A percentile compares a stretch with the other conserved stretches of the same genome.
These are phyloP conservation scores for Conticribra weissflogii DNA, from an alignment of 108 stramenopile species.

Conservation along the genomic window DNA sequence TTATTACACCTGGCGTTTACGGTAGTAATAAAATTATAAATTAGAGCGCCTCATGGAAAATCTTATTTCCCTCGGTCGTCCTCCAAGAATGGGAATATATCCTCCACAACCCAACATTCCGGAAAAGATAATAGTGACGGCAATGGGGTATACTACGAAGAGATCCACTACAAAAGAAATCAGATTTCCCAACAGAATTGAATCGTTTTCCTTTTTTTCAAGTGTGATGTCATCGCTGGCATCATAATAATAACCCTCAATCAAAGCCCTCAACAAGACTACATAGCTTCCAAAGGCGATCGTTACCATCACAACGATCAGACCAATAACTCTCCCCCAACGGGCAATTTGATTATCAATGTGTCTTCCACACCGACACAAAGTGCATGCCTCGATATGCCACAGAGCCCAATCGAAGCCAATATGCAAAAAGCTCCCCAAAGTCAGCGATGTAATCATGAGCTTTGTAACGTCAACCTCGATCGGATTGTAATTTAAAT, in stretches of 20 bases:
- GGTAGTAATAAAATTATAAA: no score
- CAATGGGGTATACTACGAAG: constrained; percentile 52
- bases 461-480: constrained; percentile 39
- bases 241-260: constrained; percentile 41
- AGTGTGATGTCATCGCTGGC: constrained; percentile 27
- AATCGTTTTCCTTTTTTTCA: constrained; percentile 33
- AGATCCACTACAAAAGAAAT: constrained; percentile 50
- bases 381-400: constrained; percentile 54
- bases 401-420: constrained; percentile 46
- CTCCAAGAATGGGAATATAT: constrained; percentile 52
- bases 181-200: constrained; percentile 46
- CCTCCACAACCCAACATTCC: constrained; percentile 57
- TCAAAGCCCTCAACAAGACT: constrained; percentile 42
- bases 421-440: constrained; percentile 51
- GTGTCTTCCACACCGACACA: constrained; percentile 44
- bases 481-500: constrained; percentile 35
- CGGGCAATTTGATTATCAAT: constrained; percentile 35
- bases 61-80: constrained; percentile 53
- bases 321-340: constrained; percentile 43
- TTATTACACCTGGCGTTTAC: no score
- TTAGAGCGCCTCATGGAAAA: no score
- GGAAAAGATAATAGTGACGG: constrained; percentile 51
- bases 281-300: constrained; percentile 40
- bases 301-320: constrained; percentile 39
- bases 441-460: constrained; percentile 49